These are phyloP conservation scores for Termitomyces titanicus DNA, from an alignment of 768 basidiomycete genomes.

Conservation along the genomic window DNA sequence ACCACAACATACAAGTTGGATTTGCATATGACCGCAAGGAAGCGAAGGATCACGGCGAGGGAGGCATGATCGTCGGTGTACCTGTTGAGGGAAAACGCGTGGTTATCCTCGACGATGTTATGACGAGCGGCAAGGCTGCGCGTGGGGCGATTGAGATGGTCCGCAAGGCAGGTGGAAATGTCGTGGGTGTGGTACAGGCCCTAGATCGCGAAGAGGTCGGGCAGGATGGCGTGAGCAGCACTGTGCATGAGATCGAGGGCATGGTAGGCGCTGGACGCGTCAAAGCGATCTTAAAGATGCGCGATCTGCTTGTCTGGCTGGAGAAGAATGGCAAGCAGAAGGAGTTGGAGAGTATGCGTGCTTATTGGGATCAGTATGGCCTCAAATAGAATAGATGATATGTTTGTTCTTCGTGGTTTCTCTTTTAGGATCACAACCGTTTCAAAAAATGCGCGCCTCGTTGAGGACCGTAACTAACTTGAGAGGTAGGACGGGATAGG, in stretches of 20 bases:
- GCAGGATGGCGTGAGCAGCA: conserved; percentile 60
- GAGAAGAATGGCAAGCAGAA: conserved; percentile 61
- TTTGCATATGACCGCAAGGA: conserved; percentile 96
- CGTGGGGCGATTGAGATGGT: conserved; percentile 80
- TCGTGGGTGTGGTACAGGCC: conserved; percentile 85
- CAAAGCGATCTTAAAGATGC: conserved; percentile 77
- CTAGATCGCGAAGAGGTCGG: conserved; percentile 88
- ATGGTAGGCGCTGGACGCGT: conserved; percentile 72
- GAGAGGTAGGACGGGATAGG: too few relatives aligned
- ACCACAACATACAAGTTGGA: conserved; percentile 60
- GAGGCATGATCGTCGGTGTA: conserved; percentile 86
- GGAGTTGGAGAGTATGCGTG: conserved; percentile 68
- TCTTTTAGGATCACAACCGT: neutral
- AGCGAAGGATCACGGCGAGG: conserved; percentile 94
- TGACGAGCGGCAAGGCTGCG: conserved; percentile 90
- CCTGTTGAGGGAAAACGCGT: conserved; percentile 78
- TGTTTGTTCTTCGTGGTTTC: too few relatives aligned
- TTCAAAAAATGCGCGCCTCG: conserved; percentile 64
- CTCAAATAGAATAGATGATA: conserved; percentile 47
- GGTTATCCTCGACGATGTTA: conserved; percentile 93
- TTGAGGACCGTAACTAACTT: conserved; percentile 96
- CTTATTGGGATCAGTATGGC: conserved; percentile 74
- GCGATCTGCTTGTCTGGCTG: conserved; percentile 82
- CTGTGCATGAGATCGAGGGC: conserved; percentile 78
- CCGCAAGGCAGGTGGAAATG: conserved; percentile 61